A percentile compares a stretch with the other conserved stretches of the same genome.
These are phyloP conservation scores for Candida krabiensis DNA, from an alignment of 805 yeast genomes.

Conservation along the genomic window DNA sequence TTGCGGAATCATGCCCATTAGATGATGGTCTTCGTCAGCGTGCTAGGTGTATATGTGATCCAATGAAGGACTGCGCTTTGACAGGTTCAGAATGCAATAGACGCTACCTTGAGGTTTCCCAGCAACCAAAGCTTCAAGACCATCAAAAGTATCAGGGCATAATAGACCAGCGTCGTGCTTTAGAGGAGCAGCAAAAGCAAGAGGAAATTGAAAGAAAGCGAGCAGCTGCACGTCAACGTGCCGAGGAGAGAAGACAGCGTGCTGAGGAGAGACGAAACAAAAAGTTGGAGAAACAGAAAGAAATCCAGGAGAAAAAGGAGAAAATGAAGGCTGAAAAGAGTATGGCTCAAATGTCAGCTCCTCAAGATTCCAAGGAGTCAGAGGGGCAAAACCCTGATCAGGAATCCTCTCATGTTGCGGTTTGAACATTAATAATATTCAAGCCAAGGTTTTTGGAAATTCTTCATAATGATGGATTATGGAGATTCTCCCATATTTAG, in stretches of 20 bases:
- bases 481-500: too few relatives aligned
- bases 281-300: slow-evolving; percentile 14
- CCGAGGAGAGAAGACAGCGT: slow-evolving; percentile 20
- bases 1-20: slow-evolving; percentile 77
- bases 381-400: too few relatives aligned
- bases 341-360: not conserved
- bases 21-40: slow-evolving; percentile 52
- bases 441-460: too few relatives aligned
- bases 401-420: too few relatives aligned
- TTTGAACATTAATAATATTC: too few relatives aligned
- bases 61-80: slow-evolving; percentile 70
- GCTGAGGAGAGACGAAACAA: slow-evolving; percentile 25
- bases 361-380: too few relatives aligned
- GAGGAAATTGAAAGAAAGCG: slow-evolving; percentile 13
- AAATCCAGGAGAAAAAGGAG: slow-evolving; percentile 3
- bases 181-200: slow-evolving; percentile 6
- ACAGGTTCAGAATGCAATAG: slow-evolving; percentile 27
- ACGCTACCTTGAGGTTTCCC: slow-evolving; percentile 24
- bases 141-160: slow-evolving; percentile 20
- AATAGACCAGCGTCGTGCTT: slow-evolving; percentile 13
- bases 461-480: too few relatives aligned
- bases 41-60: slow-evolving; percentile 73
- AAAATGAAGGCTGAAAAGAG: not conserved
- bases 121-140: slow-evolving; percentile 23
- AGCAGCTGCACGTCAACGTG: slow-evolving; percentile 20